These are phyloP conservation scores for Pezizomycotina sp. DNA, from an alignment of 2,329 filamentous ascomycete species.

Conservation along the genomic window DNA sequence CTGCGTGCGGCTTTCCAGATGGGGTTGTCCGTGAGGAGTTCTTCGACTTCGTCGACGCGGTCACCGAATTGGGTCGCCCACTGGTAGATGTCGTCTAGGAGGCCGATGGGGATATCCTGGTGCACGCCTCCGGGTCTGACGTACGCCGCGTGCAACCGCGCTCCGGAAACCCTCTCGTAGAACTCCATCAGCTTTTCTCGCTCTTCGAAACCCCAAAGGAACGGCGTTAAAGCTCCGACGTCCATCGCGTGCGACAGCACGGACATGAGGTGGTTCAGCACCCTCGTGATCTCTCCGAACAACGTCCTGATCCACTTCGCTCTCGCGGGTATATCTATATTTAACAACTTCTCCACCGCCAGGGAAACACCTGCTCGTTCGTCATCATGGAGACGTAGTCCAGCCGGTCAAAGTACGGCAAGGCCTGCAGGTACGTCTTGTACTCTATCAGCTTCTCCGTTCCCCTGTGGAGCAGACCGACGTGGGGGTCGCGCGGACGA, in stretches of 20 bases:
- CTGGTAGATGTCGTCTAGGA: constrained; percentile 97
- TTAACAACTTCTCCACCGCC: constrained; percentile 93
- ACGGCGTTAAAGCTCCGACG: constrained; percentile 91
- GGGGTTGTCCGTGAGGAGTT: constrained; percentile 96
- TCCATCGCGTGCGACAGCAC: constrained; percentile 52
- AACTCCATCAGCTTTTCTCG: constrained; percentile 99
- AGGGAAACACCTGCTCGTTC: constrained; percentile 93
- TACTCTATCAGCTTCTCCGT: constrained; percentile 99
- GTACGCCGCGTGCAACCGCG: constrained; percentile 92
- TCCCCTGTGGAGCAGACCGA: constrained; percentile 85
- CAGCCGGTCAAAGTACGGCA: constrained; percentile 96
- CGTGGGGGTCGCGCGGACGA: constrained; percentile 93
- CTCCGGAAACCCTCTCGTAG: constrained; percentile 96
- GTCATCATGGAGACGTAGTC: constrained; percentile 99
- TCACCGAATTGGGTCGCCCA: constrained; percentile 99
- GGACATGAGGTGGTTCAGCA: constrained; percentile 97
- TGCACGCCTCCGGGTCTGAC: constrained; percentile 91
- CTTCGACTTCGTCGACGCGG: constrained; percentile 95
- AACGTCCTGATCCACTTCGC: constrained; percentile 94
- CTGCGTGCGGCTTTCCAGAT: constrained; percentile 93
- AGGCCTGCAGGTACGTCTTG: constrained; percentile 94
- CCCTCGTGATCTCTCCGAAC: constrained; percentile 85
- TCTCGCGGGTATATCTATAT: constrained; percentile 84
- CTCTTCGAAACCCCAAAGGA: constrained; percentile 99
- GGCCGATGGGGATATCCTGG: constrained; percentile 81